These are phyloP conservation scores for Dendrothele bispora DNA, from an alignment of 768 basidiomycete species.

Conservation along the genomic window DNA sequence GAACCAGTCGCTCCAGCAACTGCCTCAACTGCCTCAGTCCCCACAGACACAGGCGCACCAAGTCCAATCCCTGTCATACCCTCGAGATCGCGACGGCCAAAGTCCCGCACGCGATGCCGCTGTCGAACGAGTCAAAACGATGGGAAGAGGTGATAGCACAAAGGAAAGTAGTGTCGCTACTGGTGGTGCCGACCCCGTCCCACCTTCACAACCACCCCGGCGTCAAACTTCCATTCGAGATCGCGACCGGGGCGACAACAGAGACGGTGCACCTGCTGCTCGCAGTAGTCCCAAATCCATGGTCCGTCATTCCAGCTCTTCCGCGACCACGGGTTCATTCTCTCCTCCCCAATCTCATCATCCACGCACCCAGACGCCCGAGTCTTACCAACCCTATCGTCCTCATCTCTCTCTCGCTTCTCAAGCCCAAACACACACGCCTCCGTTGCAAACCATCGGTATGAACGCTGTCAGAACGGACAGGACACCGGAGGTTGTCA, in stretches of 20 bases:
- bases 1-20: conserved; percentile 36
- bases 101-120: conserved; percentile 40
- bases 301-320: conserved; percentile 46
- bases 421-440: too few relatives aligned
- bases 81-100: background rate
- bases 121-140: conserved; percentile 53
- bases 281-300: conserved; percentile 50
- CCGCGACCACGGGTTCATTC: too few relatives aligned
- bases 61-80: background rate
- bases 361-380: conserved; percentile 38
- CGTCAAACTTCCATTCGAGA: conserved; percentile 34
- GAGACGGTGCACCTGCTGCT: conserved; percentile 53
- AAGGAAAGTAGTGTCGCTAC: conserved; percentile 57
- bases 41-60: conserved; percentile 1
- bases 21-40: conserved; percentile 17
- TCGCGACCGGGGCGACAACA: conserved; percentile 37
- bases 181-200: conserved; percentile 37
- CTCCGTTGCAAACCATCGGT: conserved; percentile 53
- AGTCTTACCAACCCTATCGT: conserved; percentile 23
- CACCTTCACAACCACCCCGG: conserved; percentile 30
- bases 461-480: too few relatives aligned
- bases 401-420: conserved; percentile 39
- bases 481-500: too few relatives aligned
- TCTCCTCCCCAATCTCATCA: conserved; percentile 52
- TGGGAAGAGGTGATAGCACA: conserved; percentile 56